Base-by-base conservation (phyloP, 371 early-diverging fungal genomes). In the Fennellomyces sp. region DNA sequence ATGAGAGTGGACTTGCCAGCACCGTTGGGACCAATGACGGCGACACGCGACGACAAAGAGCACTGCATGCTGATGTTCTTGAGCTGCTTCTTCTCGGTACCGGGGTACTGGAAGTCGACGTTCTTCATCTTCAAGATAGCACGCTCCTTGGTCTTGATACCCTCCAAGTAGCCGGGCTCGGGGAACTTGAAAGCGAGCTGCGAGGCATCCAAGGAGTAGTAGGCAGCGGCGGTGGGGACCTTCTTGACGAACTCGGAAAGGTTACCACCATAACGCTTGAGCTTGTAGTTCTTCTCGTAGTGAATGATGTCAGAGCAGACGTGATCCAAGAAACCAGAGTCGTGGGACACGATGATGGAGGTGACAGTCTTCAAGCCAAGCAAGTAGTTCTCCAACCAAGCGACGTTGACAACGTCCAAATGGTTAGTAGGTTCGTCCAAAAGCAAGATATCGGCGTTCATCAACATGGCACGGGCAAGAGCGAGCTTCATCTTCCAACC, bases 401-500 rank as follows among this genome's bases (percentile, higher is more conserved):
- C 84, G 54, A 91, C 88, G 71, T 92, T 91, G 56, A 72, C 78
- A 38, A 85, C 88, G 73, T 95, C 94, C 86, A 95, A 80, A 76
- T 94, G 94, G 78, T 95, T 94, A 39, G 95, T 95, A 48, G 96
- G 96, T 76, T 95, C 96, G 74, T 95, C 96, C 59, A 95, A 73
- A 48, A 95, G 73, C 60, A 95, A 73, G 59, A 95, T 88, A 68
- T 94, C 93, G 19, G 94, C 93, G 41, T 91, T 87, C 74, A 85
- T 75, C 57, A 92, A 72, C 89, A 91, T 93, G n/a, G 93, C 90
- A 62, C 90, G 82, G 36, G 93, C 92, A 60, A 95, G 81, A 66
- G 88, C 92, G 52, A 95, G 76, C 82, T 92, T 90, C 89, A 91
- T 93, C 81, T 92, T 92, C 91, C 92, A 93, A 51, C 94, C 94